Base-by-base conservation (phyloP, 2,329 filamentous ascomycete genomes). In the Alternaria viburni region DNA sequence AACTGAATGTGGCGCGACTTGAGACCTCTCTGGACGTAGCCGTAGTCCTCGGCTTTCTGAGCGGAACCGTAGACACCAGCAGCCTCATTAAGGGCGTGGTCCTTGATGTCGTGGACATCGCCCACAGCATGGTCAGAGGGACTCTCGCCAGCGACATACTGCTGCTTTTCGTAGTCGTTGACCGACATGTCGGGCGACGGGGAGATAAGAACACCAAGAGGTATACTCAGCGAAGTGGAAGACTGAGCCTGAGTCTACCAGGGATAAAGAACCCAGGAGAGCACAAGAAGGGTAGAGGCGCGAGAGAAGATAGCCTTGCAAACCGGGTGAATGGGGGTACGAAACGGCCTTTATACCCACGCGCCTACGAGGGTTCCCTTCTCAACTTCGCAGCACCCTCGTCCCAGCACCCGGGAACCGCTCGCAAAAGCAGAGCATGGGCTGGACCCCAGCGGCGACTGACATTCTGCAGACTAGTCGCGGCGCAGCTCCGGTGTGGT, bases 1-100 rank as follows among this genome's bases (percentile, higher is more conserved):
- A 88, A 86, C 65, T 87, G 81, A 54, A 88, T 86, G 73, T 88
- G 86, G 67, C 86, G 82, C 41, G 84, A 85, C 72, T 85, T 85
- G 59, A 84, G 77, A 52, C 80, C 67, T 59, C 61, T 36, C 36
- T 62, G 57, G 21, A 67, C 58, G 30, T 67, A 67, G 55, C 64
- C 64, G 23, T 52, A 64, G 5, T 64, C 45, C 43, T 66, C 64
- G 10, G 85, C 85, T 7, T 81, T 82, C 57, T 83, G 77, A 43
- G 84, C 69, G 66, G 86, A 81, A 49, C 86, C 85, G 72, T 86
- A 87, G 19, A 87, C 50, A 55, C 84, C 86, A 45, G 82, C 82
- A 44, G 85, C 85, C 73, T 87, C 86, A 21, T 74, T 77, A 21
- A 82, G 70, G 30, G 66, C 69, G 30, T 50, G 61, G 23, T 72